These are phyloP conservation scores for Macaranga tanarius DNA, from an alignment of 441 rosid species.

Conservation along the genomic window DNA sequence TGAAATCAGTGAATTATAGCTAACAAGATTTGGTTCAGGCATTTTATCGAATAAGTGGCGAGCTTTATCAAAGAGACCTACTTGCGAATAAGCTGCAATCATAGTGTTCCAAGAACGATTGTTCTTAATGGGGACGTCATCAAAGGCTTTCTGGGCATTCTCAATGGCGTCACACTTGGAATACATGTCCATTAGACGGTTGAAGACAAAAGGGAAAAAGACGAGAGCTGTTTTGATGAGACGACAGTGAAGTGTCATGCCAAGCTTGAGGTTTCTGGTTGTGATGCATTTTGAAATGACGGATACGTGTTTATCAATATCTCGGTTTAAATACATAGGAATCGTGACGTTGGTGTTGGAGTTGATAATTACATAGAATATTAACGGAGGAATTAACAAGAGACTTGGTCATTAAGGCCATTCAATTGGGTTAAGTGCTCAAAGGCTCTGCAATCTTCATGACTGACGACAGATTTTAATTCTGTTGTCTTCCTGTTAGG, in stretches of 20 bases:
- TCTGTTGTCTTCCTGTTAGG: too few species aligned
- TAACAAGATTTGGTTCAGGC: conserved; percentile 40
- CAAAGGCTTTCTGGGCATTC: conserved; percentile 29
- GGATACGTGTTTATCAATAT: background rate
- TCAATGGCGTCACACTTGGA: conserved; percentile 32
- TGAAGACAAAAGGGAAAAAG: conserved; percentile 31
- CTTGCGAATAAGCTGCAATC: conserved; percentile 11
- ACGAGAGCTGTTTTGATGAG: conserved; percentile 39
- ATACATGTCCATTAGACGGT: conserved; percentile 38
- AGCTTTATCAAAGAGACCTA: conserved; percentile 30
- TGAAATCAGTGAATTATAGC: conserved; percentile 43
- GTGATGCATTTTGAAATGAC: conserved; percentile 31
- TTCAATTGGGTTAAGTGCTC: too few species aligned
- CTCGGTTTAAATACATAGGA: background rate
- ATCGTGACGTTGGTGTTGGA: background rate
- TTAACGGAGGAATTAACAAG: background rate
- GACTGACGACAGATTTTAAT: too few species aligned
- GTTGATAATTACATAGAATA: background rate
- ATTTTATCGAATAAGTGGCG: conserved; percentile 42
- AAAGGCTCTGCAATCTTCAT: too few species aligned
- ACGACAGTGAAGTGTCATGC: conserved; percentile 35
- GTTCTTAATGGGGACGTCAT: conserved; percentile 34
- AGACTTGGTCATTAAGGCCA: too few species aligned
- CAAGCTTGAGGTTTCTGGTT: conserved; percentile 31
- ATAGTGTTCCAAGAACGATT: conserved; percentile 39